Evolutionary conservation across 345 rosid species (phyloP), one percentile per base, ranked within the genome.

Genomic region (Fremontodendron californicum): DNA sequence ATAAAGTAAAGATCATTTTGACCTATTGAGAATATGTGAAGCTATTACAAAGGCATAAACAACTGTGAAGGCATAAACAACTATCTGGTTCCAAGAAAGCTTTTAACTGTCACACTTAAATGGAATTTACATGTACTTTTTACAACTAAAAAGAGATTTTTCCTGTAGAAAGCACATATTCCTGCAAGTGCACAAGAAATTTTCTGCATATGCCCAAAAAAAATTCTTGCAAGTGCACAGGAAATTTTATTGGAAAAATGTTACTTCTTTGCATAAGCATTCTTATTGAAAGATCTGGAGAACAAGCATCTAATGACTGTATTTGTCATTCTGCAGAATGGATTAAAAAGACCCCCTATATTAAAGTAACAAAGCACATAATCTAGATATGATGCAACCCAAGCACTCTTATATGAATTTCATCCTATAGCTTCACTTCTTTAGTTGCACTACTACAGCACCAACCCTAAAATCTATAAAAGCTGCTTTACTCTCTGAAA

Each of bases 351-450:
- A 71, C 61, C 54, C 6, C 13, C 60, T 66, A 40, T 21, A 51
- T 33, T 62, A 52, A 76, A 71, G 51, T 61, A 35, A 71, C 57
- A 71, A 57, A 48, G 57, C 46, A 61, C 31, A 54, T 27, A 40
- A 64, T 39, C 63, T 65, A 61, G 40, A 29, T 15, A 43, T 9
- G 55, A 19, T 18, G 6, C 37, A 61, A 45, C 10, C 55, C 25
- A 52, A 35, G 19, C 15, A 71, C 0, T 25, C 8, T 39, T 27
- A 8, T 6, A 57, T 4, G 21, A 54, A 27, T 57, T 73, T 29
- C 65, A 57, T 40, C 21, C n/a, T 40, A 57, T 27, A 21, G 35
- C 76, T 73, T 73, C 15, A 42, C 66, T 1, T 27, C 66, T 39
- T 75, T 45, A 40, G 25, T 40, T 29, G 19, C 65, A 58, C 40